Percentiles rank a stretch among this genome's conserved stretches.
Conservation (phyloP, 495 filamentous ascomycete genomes). For the Cercophora newfieldiana region DNA sequence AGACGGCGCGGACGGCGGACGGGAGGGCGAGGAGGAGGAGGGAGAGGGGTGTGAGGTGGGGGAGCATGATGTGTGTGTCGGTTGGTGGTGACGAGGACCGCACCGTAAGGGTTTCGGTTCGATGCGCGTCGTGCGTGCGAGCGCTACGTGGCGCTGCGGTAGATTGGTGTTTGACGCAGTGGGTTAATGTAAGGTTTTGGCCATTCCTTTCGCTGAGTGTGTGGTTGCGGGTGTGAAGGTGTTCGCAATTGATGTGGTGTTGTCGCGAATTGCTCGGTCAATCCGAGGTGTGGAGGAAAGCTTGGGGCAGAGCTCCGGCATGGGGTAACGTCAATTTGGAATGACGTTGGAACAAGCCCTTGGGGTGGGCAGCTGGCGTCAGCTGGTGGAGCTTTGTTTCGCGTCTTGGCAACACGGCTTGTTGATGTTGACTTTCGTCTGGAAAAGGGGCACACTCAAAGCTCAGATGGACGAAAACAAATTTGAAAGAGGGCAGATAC, state of each 20-base stretch:
- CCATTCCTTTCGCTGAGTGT: background rate
- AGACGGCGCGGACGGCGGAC: conserved; percentile 63
- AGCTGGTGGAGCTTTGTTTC: background rate
- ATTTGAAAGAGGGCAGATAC: background rate
- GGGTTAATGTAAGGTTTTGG: background rate
- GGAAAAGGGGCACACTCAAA: background rate
- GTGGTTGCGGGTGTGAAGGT: background rate
- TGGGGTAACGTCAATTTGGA: background rate
- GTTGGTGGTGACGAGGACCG: background rate
- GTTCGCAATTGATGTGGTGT: background rate
- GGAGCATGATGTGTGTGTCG: conserved; percentile 11
- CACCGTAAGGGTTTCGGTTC: background rate
- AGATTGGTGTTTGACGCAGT: background rate
- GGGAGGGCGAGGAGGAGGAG: conserved; percentile 38
- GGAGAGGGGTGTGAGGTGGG: conserved; percentile 18
- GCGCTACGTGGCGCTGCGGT: background rate
- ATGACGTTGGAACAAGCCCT: conserved; percentile 10
- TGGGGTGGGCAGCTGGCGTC: background rate
- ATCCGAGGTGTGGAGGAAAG: background rate
- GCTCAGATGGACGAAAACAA: no score
- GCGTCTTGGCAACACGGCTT: background rate
- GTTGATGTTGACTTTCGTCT: background rate
- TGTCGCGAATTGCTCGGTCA: background rate
- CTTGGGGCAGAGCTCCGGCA: background rate
- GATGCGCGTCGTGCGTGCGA: background rate